These are phyloP conservation scores for Rhizopus delemar DNA, from an alignment of 371 early-diverging fungal species.

Conservation along the genomic window DNA sequence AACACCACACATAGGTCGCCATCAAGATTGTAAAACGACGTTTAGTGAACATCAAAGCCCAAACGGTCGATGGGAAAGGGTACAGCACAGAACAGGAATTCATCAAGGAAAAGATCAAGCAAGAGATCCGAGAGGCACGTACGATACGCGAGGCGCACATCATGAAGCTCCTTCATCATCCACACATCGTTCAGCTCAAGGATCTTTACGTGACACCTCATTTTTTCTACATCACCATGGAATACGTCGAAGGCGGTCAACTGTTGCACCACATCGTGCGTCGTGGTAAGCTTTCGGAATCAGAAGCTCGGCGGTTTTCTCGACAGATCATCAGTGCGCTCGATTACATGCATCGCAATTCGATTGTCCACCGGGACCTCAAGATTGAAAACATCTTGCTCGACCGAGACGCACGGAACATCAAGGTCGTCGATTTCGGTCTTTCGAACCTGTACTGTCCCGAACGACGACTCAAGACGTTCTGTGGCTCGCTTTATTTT, in stretches of 20 bases:
- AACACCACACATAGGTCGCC: conserved; percentile 28
- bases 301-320: conserved; percentile 85
- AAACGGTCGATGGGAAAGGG: too few species aligned
- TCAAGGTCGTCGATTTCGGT: conserved; percentile 96
- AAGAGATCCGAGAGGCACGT: conserved; percentile 80
- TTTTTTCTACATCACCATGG: conserved; percentile 90
- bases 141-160: conserved; percentile 91
- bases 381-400: conserved; percentile 97
- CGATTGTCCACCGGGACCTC: conserved; percentile 95
- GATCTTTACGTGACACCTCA: conserved; percentile 81
- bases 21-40: conserved; percentile 47
- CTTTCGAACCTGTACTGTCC: conserved; percentile 89
- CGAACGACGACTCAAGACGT: conserved; percentile 78
- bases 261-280: conserved; percentile 87
- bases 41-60: background rate
- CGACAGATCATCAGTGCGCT: conserved; percentile 91
- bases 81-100: conserved; percentile 15
- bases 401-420: conserved; percentile 76
- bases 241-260: conserved; percentile 88
- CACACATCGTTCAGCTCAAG: conserved; percentile 77
- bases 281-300: conserved; percentile 85
- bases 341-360: conserved; percentile 94
- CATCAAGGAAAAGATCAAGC: conserved; percentile 30
- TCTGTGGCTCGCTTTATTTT: conserved; percentile 97
- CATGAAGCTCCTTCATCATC: conserved; percentile 90